A percentile compares a stretch with the other conserved stretches of the same genome.
Conservation (phyloP, 306 rosid genomes). For the Pueraria montana region DNA sequence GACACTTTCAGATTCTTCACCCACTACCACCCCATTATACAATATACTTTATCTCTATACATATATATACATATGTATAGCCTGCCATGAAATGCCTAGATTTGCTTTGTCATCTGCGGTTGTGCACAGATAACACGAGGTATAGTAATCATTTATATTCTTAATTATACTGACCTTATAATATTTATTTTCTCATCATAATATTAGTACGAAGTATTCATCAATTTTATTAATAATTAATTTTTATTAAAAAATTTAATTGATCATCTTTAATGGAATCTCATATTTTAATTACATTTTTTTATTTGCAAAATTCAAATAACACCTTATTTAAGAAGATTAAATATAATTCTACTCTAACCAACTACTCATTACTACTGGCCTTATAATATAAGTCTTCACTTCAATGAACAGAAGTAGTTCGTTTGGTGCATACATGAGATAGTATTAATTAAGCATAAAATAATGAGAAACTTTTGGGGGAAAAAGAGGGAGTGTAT, state of each 20-base stretch:
- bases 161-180: conserved; percentile 50
- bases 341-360: no score
- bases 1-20: conserved; percentile 26
- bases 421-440: conserved; percentile 48
- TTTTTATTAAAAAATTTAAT: no score
- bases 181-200: no score
- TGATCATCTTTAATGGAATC: no score
- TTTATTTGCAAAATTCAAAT: no score
- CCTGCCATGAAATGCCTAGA: conserved; percentile 49
- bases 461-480: conserved; percentile 73
- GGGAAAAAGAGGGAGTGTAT: conserved; percentile 63
- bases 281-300: no score
- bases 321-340: no score
- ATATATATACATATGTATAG: conserved; percentile 12
- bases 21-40: conserved; percentile 43
- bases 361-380: conserved; percentile 18
- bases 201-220: no score
- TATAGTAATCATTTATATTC: conserved; percentile 48
- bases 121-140: conserved; percentile 54
- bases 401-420: conserved; percentile 42
- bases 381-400: conserved; percentile 35
- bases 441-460: conserved; percentile 56
- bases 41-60: neutral
- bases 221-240: no score
- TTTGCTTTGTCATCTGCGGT: conserved; percentile 43